Conservation (phyloP, 2,329 filamentous ascomycete species). For the Microcyclosporella mali region DNA sequence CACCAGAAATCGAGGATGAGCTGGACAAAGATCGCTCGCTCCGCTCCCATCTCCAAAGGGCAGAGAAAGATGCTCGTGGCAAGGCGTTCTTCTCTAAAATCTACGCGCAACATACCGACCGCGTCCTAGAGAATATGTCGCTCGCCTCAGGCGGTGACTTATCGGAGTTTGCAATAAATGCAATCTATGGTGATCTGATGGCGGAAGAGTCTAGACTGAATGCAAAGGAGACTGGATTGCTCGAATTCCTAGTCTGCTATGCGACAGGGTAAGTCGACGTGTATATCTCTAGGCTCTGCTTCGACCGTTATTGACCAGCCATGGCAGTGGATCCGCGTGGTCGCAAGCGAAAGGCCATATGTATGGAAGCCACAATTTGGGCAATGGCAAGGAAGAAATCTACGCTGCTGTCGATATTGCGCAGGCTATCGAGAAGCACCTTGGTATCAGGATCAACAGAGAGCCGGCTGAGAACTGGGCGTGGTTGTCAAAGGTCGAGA, state of each 20-base stretch:
- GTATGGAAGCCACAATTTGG: conserved; percentile 17
- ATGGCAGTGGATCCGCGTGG: conserved; percentile 10
- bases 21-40: conserved; percentile 14
- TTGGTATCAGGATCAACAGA: conserved; percentile 10
- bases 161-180: conserved; percentile 16
- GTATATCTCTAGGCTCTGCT: background rate
- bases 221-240: conserved; percentile 16
- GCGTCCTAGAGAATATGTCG: conserved; percentile 17
- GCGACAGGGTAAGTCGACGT: conserved; percentile 11
- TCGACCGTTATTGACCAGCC: background rate
- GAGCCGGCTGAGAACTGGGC: conserved; percentile 14
- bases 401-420: conserved; percentile 15
- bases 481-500: conserved; percentile 14
- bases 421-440: conserved; percentile 13
- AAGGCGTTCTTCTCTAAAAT: conserved; percentile 16
- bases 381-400: conserved; percentile 16
- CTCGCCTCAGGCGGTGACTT: conserved; percentile 16
- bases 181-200: conserved; percentile 18
- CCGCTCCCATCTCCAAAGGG: conserved; percentile 7
- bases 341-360: conserved; percentile 19
- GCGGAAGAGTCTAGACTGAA: conserved; percentile 13
- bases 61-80: conserved; percentile 15
- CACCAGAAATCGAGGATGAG: conserved; percentile 7
- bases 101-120: conserved; percentile 18
- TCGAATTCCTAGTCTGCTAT: conserved; percentile 20